These are phyloP conservation scores for Lolium multiflorum DNA, from an alignment of 176 grass and related monocot species.

Conservation along the genomic window DNA sequence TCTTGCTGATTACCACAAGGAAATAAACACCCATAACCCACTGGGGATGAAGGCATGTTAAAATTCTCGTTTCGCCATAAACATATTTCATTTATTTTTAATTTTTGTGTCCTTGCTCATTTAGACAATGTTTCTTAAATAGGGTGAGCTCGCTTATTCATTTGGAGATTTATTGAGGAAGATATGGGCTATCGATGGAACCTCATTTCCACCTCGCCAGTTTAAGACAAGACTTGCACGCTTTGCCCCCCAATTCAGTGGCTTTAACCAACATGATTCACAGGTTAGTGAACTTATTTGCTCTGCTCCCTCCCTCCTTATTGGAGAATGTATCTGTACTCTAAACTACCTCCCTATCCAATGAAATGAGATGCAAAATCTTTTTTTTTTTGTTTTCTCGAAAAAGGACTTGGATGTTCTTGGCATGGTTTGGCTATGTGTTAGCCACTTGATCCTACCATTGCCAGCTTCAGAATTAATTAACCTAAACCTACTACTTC, in stretches of 20 bases:
- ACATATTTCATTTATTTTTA: constrained; percentile 26
- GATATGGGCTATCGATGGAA: constrained; percentile 82
- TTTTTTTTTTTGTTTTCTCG: no score
- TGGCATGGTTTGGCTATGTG: neutral
- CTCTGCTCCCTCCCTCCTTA: no score
- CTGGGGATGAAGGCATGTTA: constrained; percentile 76
- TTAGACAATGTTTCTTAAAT: constrained; percentile 37
- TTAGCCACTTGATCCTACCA: constrained; percentile 32
- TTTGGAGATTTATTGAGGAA: constrained; percentile 95
- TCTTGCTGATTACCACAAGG: constrained; percentile 82
- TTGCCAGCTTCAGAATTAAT: constrained; percentile 14
- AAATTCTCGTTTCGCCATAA: constrained; percentile 34
- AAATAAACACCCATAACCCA: constrained; percentile 79
- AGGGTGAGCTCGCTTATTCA: constrained; percentile 90
- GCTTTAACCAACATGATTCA: constrained; percentile 98
- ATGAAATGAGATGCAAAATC: no score
- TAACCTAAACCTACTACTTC: neutral
- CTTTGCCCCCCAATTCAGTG: constrained; percentile 93
- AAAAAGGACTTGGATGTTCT: no score
- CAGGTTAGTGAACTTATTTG: constrained; percentile 60
- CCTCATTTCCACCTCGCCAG: constrained; percentile 63
- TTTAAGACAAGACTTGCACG: constrained; percentile 85
- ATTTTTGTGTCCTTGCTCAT: constrained; percentile 27
- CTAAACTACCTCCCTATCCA: no score
- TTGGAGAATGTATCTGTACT: no score